phyloP scores from a whole-genome alignment of 345 rosid genomes.

The Eucalyptus shirleyi region DNA sequence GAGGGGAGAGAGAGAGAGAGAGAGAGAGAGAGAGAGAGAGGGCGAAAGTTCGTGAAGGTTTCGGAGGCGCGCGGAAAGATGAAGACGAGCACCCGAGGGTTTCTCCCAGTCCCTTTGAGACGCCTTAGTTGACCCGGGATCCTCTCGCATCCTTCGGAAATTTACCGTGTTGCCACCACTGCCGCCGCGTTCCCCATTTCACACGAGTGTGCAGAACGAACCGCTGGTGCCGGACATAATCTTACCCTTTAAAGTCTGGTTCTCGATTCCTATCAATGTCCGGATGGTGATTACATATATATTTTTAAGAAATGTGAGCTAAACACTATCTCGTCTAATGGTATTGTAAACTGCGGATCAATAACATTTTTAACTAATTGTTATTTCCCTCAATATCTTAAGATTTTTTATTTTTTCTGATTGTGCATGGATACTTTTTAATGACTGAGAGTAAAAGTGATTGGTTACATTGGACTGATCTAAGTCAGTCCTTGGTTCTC shows the following conservation, averaged over 20 bases:
- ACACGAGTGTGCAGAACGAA: too few species aligned
- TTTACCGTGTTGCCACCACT: background rate
- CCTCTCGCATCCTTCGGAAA: background rate
- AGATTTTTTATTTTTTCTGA: accelerated
- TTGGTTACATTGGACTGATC: accelerated
- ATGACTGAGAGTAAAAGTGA: accelerated
- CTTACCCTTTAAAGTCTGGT: accelerated
- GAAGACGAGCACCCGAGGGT: background rate
- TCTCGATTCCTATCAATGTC: too few species aligned
- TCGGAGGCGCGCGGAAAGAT: background rate
- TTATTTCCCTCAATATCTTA: accelerated
- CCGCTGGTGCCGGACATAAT: too few species aligned
- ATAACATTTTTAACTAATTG: too few species aligned
- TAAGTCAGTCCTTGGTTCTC: accelerated
- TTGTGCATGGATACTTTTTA: accelerated
- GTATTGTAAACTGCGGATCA: accelerated
- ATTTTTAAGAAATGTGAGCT: too few species aligned
- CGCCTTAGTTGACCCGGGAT: conserved; percentile 26
- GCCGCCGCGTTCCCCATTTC: background rate
- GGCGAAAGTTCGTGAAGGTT: conserved; percentile 21
- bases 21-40: background rate
- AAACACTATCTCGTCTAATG: too few species aligned
- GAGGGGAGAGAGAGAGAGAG: background rate
- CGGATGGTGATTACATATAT: accelerated
- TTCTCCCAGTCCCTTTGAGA: background rate